Evolutionary conservation across 2,329 filamentous ascomycete genomes (phyloP).

Genomic region (Acephala macrosclerotiorum): DNA sequence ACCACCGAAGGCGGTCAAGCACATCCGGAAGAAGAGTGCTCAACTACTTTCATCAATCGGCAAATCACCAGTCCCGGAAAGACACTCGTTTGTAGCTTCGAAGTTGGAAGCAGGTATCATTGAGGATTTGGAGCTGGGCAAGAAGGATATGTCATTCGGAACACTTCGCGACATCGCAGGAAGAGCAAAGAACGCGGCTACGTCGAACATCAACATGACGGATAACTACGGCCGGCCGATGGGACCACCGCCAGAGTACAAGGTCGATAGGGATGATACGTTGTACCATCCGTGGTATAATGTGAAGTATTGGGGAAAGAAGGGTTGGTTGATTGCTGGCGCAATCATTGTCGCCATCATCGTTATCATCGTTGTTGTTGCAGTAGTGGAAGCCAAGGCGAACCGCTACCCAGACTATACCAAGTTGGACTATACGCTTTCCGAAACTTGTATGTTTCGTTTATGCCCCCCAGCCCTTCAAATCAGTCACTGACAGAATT

Average conservation of each 20-base stretch:
- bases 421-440: slow-evolving; percentile 48
- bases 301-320: slow-evolving; percentile 60
- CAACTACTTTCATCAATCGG: slow-evolving; percentile 21
- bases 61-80: background rate
- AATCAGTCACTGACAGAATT: slow-evolving; percentile 17
- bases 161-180: slow-evolving; percentile 25
- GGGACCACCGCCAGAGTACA: slow-evolving; percentile 32
- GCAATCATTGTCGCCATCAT: slow-evolving; percentile 51
- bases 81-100: slow-evolving; percentile 22
- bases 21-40: slow-evolving; percentile 33
- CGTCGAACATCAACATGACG: slow-evolving; percentile 15
- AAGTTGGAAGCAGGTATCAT: slow-evolving; percentile 16
- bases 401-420: slow-evolving; percentile 53
- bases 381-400: slow-evolving; percentile 46
- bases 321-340: slow-evolving; percentile 55
- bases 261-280: slow-evolving; percentile 31
- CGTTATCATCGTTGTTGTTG: slow-evolving; percentile 56
- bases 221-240: slow-evolving; percentile 1
- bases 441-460: slow-evolving; percentile 47
- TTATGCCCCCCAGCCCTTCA: background rate
- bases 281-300: slow-evolving; percentile 50
- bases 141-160: slow-evolving; percentile 29
- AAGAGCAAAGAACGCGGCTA: slow-evolving; percentile 18
- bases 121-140: slow-evolving; percentile 13
- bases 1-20: slow-evolving; percentile 34